Evolutionary conservation across 2,329 filamentous ascomycete genomes (phyloP).

Genomic region (Zasmidium cellare): DNA sequence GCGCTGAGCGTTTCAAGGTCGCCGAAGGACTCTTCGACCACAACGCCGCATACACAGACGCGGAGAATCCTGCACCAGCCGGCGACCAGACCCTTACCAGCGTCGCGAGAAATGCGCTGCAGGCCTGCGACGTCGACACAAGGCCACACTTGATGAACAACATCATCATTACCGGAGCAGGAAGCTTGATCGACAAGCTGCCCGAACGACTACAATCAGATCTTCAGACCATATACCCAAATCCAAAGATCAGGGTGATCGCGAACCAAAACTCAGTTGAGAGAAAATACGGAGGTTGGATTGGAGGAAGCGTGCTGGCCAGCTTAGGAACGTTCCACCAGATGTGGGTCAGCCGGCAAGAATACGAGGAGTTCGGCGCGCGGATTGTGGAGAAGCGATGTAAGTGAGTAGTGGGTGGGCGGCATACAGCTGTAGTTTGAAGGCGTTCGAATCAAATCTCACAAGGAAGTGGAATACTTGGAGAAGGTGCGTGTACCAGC

Average conservation of each 20-base stretch:
- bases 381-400: slow-evolving; percentile 94
- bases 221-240: slow-evolving; percentile 77
- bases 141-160: slow-evolving; percentile 81
- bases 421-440: too few species aligned
- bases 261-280: slow-evolving; percentile 84
- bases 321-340: slow-evolving; percentile 98
- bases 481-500: not conserved
- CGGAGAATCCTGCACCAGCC: slow-evolving; percentile 55
- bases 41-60: slow-evolving; percentile 63
- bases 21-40: slow-evolving; percentile 92
- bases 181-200: slow-evolving; percentile 85
- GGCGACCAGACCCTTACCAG: slow-evolving; percentile 75
- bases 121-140: slow-evolving; percentile 83
- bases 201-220: slow-evolving; percentile 87
- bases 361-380: slow-evolving; percentile 93
- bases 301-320: slow-evolving; percentile 92
- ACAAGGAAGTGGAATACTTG: not conserved
- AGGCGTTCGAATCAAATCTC: not conserved
- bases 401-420: too few species aligned
- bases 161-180: slow-evolving; percentile 88
- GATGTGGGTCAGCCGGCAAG: slow-evolving; percentile 97
- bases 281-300: slow-evolving; percentile 90
- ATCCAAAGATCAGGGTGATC: slow-evolving; percentile 82
- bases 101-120: slow-evolving; percentile 74
- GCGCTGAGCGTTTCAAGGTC: slow-evolving; percentile 79